phyloP scores from a whole-genome alignment of 495 filamentous ascomycete species.

The Achaetomiella virescens region DNA sequence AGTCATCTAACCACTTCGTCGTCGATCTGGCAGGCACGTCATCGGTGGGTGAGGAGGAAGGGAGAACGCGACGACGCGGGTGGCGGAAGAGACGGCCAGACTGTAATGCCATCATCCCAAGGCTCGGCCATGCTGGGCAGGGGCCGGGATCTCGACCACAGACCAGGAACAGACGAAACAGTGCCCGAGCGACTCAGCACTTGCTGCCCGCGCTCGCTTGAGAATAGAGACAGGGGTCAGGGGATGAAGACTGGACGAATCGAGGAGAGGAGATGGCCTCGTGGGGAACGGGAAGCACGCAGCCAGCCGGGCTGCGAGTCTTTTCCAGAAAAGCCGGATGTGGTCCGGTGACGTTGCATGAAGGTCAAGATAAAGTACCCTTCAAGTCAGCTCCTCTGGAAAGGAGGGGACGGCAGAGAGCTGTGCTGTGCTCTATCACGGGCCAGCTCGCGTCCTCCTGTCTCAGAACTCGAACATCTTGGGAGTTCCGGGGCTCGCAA shows the following conservation, averaged over 20 bases:
- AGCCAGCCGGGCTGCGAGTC: background rate
- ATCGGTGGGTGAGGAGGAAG: slow-evolving; percentile 30
- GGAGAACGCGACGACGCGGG: slow-evolving; percentile 18
- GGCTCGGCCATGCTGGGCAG: slow-evolving; percentile 6
- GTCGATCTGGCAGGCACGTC: slow-evolving; percentile 28
- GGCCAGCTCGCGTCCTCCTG: background rate
- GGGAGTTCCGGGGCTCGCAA: background rate
- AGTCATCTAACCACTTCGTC: slow-evolving; percentile 42
- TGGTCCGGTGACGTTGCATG: slow-evolving; percentile 15
- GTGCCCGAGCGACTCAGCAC: slow-evolving; percentile 36
- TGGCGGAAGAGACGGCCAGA: slow-evolving; percentile 22
- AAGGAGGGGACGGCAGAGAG: slow-evolving; percentile 10
- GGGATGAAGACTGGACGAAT: slow-evolving; percentile 19
- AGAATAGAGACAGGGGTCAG: slow-evolving; percentile 36
- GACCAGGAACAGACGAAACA: slow-evolving; percentile 43
- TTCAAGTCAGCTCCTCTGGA: slow-evolving; percentile 9
- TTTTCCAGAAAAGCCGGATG: slow-evolving; percentile 21
- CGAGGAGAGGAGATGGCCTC: background rate
- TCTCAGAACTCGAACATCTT: background rate
- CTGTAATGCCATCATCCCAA: slow-evolving; percentile 23
- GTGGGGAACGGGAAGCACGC: slow-evolving; percentile 11
- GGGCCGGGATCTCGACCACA: slow-evolving; percentile 23
- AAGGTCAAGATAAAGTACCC: slow-evolving; percentile 11
- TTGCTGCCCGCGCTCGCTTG: slow-evolving; percentile 25
- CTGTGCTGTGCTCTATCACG: background rate